A percentile compares a stretch with the other conserved stretches of the same genome.
Conservation (phyloP, 768 basidiomycete species). For the Royoungia palumana region DNA sequence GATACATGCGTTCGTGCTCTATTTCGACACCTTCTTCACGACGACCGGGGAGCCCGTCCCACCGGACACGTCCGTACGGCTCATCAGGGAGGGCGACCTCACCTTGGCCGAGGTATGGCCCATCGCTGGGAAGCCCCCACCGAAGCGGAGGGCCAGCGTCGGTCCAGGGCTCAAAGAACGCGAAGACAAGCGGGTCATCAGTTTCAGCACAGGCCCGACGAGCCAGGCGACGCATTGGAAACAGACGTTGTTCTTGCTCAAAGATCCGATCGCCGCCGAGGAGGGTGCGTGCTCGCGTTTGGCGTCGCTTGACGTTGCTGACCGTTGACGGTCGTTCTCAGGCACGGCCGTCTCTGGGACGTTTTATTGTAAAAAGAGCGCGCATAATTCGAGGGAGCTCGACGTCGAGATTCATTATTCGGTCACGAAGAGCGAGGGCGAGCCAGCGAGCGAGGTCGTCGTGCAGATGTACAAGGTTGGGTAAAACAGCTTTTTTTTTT, state of each 20-base stretch:
- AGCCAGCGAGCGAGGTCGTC: conserved; percentile 40
- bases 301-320: too few species aligned
- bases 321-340: conserved; percentile 31
- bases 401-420: conserved; percentile 86
- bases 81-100: conserved; percentile 57
- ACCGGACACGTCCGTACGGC: conserved; percentile 48
- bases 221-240: conserved; percentile 96
- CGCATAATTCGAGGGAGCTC: conserved; percentile 78
- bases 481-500: conserved; percentile 26
- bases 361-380: conserved; percentile 83
- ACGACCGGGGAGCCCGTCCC: conserved; percentile 51
- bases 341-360: conserved; percentile 72
- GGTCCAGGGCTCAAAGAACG: conserved; percentile 43
- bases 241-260: conserved; percentile 86
- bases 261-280: conserved; percentile 69
- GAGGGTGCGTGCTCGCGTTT: conserved; percentile 73
- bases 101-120: conserved; percentile 78
- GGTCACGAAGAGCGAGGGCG: conserved; percentile 41
- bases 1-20: conserved; percentile 78
- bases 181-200: conserved; percentile 43
- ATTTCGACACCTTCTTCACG: conserved; percentile 95
- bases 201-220: conserved; percentile 88
- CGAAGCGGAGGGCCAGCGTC: conserved; percentile 56
- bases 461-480: conserved; percentile 82
- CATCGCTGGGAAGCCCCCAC: conserved; percentile 61